A percentile compares a stretch with the other conserved stretches of the same genome.
Evolutionary conservation across 129 eudicot species (phyloP).

Genomic region (Oenanthe sinensis): DNA sequence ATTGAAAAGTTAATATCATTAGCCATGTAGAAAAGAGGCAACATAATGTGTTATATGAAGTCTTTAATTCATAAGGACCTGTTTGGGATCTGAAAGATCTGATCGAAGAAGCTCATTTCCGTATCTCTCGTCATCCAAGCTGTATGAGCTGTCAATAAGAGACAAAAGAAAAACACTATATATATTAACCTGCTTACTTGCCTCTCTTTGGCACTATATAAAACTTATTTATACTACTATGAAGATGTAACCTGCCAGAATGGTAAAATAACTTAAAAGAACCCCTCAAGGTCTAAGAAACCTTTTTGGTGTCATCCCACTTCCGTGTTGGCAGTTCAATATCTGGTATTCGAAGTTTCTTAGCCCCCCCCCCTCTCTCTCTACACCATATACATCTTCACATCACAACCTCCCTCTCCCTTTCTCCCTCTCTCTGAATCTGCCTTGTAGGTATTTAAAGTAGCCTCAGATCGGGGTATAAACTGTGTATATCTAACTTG

Average conservation of each 20-base stretch:
- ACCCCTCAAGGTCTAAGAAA: neutral
- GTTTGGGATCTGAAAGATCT: constrained; percentile 57
- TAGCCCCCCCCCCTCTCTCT: neutral
- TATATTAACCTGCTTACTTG: neutral
- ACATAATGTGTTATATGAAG: neutral
- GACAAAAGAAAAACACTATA: neutral
- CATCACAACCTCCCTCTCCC: neutral
- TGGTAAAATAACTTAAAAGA: neutral
- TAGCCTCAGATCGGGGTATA: neutral
- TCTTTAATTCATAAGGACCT: constrained; percentile 35
- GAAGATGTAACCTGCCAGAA: neutral
- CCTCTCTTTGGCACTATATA: neutral
- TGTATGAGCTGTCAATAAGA: constrained; percentile 49
- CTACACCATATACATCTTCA: neutral
- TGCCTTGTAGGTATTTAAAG: neutral
- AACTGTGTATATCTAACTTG: neutral
- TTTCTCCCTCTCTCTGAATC: neutral
- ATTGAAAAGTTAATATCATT: constrained; percentile 12
- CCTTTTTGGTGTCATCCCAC: neutral
- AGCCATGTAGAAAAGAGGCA: neutral
- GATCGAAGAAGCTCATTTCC: constrained; percentile 60
- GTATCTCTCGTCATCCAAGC: constrained; percentile 53
- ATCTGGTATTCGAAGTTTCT: neutral
- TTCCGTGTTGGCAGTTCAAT: neutral
- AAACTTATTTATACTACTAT: neutral